These are phyloP conservation scores for Puya raimondii DNA, from an alignment of 176 grass and related monocot species.

Conservation along the genomic window DNA sequence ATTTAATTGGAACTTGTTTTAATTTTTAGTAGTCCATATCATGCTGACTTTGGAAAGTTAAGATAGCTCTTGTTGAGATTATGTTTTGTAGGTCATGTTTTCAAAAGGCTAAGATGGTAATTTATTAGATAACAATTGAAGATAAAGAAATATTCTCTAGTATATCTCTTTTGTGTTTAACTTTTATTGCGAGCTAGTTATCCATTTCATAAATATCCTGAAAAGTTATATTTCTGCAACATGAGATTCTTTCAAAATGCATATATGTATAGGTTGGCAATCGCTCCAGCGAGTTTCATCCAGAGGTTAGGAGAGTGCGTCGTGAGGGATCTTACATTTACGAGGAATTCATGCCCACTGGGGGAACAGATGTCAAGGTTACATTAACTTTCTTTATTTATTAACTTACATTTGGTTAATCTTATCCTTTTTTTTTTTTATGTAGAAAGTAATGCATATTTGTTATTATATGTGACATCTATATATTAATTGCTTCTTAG, in stretches of 20 bases:
- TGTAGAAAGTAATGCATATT: slow-evolving; percentile 4
- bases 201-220: too few species aligned
- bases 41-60: too few species aligned
- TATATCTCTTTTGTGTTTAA: too few species aligned
- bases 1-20: too few species aligned
- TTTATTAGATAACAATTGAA: too few species aligned
- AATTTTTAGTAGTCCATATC: too few species aligned
- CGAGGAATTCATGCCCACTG: slow-evolving; percentile 97
- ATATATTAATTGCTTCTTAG: not conserved
- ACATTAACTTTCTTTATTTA: not conserved
- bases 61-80: too few species aligned
- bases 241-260: slow-evolving; percentile 11
- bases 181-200: too few species aligned
- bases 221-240: slow-evolving; percentile 1
- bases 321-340: slow-evolving; percentile 94
- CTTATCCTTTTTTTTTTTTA: slow-evolving; percentile 10
- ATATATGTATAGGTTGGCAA: slow-evolving; percentile 60
- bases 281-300: slow-evolving; percentile 90
- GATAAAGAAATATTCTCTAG: too few species aligned
- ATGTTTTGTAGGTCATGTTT: too few species aligned
- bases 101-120: too few species aligned
- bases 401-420: slow-evolving; percentile 6
- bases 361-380: slow-evolving; percentile 98
- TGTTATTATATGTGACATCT: not conserved
- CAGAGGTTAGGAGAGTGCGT: slow-evolving; percentile 80